Conservation (phyloP, 805 yeast genomes). For the Metschnikowia borealis region DNA sequence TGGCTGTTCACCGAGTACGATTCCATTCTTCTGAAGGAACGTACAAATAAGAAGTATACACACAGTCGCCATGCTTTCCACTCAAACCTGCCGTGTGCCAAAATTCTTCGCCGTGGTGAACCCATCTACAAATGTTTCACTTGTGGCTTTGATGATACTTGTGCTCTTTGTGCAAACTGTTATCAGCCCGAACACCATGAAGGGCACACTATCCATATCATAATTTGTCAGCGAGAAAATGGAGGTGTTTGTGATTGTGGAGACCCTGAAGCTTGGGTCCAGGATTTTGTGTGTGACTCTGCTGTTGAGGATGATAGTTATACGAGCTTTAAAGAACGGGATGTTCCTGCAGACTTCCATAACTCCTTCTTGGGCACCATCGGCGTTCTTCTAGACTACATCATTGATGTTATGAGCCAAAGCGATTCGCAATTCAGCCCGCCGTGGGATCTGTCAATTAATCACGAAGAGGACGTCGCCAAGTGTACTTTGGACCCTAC, state of each 20-base stretch:
- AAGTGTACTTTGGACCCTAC: conserved; percentile 33
- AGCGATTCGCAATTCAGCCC: conserved; percentile 39
- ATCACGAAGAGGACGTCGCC: conserved; percentile 27
- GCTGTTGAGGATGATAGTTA: conserved; percentile 20
- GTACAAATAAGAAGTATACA: conserved; percentile 17
- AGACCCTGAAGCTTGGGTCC: conserved; percentile 78
- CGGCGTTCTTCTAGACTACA: conserved; percentile 50
- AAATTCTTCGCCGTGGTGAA: conserved; percentile 71
- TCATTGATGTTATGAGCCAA: conserved; percentile 56
- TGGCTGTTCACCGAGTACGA: conserved; percentile 34
- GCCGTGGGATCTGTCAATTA: conserved; percentile 23
- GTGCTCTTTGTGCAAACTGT: conserved; percentile 78
- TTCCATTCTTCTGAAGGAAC: conserved; percentile 11
- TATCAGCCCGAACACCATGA: conserved; percentile 64
- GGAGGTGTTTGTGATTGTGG: conserved; percentile 91
- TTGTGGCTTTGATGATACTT: conserved; percentile 76
- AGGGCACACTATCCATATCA: conserved; percentile 67
- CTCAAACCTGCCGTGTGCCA: conserved; percentile 67
- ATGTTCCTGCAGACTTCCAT: conserved; percentile 44
- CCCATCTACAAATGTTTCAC: conserved; percentile 75
- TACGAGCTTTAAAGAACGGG: conserved; percentile 2
- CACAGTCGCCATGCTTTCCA: conserved; percentile 43
- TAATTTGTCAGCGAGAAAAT: conserved; percentile 60
- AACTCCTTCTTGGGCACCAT: conserved; percentile 39
- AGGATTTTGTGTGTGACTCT: conserved; percentile 45